Percentiles rank a stretch among this genome's conserved stretches.
Evolutionary conservation across 768 basidiomycete genomes (phyloP).

Genomic region (Suillus paluster): DNA sequence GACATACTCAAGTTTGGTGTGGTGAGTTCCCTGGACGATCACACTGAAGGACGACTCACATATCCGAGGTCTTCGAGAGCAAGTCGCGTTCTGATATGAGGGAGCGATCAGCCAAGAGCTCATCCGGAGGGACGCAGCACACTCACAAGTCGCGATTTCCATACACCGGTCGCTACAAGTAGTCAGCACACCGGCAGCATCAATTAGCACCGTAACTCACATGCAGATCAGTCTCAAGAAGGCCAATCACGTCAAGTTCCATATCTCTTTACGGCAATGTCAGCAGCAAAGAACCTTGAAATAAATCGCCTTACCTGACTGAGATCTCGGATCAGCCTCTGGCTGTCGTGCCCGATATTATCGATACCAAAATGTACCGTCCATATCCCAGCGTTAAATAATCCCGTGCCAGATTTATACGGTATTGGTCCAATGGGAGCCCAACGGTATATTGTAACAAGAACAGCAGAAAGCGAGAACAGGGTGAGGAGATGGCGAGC

Average conservation of each 20-base stretch:
- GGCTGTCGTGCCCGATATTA: slow-evolving; percentile 39
- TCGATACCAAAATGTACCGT: slow-evolving; percentile 86
- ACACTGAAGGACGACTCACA: slow-evolving; percentile 47
- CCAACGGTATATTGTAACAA: slow-evolving; percentile 57
- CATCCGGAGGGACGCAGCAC: neutral
- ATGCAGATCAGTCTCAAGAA: slow-evolving; percentile 86
- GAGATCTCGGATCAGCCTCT: slow-evolving; percentile 40
- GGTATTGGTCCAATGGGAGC: slow-evolving; percentile 56
- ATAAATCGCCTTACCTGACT: slow-evolving; percentile 78
- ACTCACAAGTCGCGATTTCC: slow-evolving; percentile 85
- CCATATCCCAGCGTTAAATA: slow-evolving; percentile 88
- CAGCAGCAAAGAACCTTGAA: slow-evolving; percentile 46
- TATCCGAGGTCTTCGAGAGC: slow-evolving; percentile 80
- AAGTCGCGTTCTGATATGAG: slow-evolving; percentile 63
- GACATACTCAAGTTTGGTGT: slow-evolving; percentile 59
- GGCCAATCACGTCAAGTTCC: slow-evolving; percentile 83
- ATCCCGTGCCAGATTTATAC: slow-evolving; percentile 63
- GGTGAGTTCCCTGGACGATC: neutral
- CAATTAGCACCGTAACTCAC: slow-evolving; percentile 47
- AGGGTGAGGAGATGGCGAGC: slow-evolving; percentile 41
- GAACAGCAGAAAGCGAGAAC: slow-evolving; percentile 51
- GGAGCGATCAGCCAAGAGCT: slow-evolving; percentile 9
- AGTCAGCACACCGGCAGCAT: slow-evolving; percentile 6
- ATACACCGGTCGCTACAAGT: slow-evolving; percentile 64
- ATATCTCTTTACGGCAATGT: slow-evolving; percentile 62